phyloP scores from a whole-genome alignment of 2,329 filamentous ascomycete species.

The Monosporascus ibericus region DNA sequence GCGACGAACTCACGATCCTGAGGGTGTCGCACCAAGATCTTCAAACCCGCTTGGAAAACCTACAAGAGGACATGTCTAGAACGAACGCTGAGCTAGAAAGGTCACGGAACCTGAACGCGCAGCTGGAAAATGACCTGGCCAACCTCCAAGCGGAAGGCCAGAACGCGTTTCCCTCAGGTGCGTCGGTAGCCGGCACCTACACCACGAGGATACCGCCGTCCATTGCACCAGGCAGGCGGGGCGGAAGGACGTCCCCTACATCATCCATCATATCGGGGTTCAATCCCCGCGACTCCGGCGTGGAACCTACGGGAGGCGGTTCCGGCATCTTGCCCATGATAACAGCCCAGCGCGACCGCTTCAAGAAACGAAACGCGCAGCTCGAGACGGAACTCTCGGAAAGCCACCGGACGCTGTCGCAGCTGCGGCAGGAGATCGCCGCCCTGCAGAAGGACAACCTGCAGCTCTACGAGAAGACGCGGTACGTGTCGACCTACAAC shows the following conservation, averaged over 20 bases:
- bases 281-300: slow-evolving; percentile 56
- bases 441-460: slow-evolving; percentile 95
- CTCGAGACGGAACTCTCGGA: slow-evolving; percentile 88
- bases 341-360: slow-evolving; percentile 92
- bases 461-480: slow-evolving; percentile 92
- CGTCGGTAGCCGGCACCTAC: slow-evolving; percentile 90
- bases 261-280: slow-evolving; percentile 99
- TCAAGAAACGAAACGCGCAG: slow-evolving; percentile 91
- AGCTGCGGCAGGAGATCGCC: slow-evolving; percentile 82
- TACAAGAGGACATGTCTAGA: slow-evolving; percentile 77
- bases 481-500: slow-evolving; percentile 92
- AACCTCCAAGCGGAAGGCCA: slow-evolving; percentile 79
- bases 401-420: slow-evolving; percentile 72
- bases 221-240: slow-evolving; percentile 53
- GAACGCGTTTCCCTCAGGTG: slow-evolving; percentile 80
- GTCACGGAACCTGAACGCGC: slow-evolving; percentile 76
- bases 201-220: slow-evolving; percentile 65
- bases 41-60: slow-evolving; percentile 67
- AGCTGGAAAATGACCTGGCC: slow-evolving; percentile 85
- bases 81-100: slow-evolving; percentile 84
- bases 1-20: slow-evolving; percentile 86
- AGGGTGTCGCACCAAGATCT: slow-evolving; percentile 92
- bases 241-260: slow-evolving; percentile 74
- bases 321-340: slow-evolving; percentile 96
- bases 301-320: slow-evolving; percentile 65